Base-by-base conservation (phyloP, 225 moss, liverwort and hornwort species). In the Polytrichum commune region DNA sequence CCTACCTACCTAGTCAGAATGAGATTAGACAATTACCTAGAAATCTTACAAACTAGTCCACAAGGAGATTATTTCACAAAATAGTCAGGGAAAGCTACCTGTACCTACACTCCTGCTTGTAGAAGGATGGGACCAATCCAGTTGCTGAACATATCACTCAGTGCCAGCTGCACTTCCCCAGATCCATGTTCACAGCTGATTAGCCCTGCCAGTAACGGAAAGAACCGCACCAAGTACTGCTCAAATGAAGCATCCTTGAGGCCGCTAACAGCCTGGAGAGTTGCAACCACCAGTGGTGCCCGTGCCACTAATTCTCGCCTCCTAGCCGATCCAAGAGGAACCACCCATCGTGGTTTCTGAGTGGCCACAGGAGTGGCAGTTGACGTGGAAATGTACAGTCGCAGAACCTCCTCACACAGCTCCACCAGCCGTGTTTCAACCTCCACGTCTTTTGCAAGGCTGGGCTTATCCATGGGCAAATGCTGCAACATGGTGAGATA, bases 141-240 rank as follows among this genome's bases (percentile, higher is more conserved):
- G 74, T 91, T 95, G 83, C 90, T 98, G 70, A 98, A 98, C 98
- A 98, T 98, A 75, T 95, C 95, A 74, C 95, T 98, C 72, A 98
- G 83, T 19, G 98, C 95, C 46, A 90, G 35, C 80, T 95, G 98
- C 55, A 98, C 98, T 72, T 98, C 95, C 46, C 84, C 90, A 9
- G 98, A 93, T 71, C 98, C 98, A 74, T 98, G 98, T 74, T 98
- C 98, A 81, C 98, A 98, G 75, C 95, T 91, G 74, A 98, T 91
- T 75, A 98, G 86, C 75, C 87, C 91, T 7, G 95, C 93, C 66
- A 98, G 84, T 68, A 98, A 77, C 9, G 98, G 98, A 65, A 98
- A 98, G 80, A 98, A 98, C 29, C 93, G 88, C 58, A 92, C 94
- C 57, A 97, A 81, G 71, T 97, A 90, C 78, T 86, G 90, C 76